phyloP scores from a whole-genome alignment of 2,329 filamentous ascomycete genomes.

The Alternaria novae-zelandiae region DNA sequence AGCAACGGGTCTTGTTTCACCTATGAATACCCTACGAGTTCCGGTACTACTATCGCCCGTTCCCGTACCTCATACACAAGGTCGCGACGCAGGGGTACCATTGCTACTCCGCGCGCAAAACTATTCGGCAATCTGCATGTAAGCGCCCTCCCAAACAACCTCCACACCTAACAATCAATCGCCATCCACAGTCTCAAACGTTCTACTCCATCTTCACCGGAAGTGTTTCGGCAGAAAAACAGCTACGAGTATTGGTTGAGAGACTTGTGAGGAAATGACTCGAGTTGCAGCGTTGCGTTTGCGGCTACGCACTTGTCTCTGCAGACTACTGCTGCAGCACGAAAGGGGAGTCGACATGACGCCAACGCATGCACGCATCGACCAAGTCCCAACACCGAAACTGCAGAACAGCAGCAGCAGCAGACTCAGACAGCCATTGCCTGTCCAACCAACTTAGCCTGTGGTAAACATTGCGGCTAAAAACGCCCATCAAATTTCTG shows the following conservation, averaged over 20 bases:
- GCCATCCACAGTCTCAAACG: neutral
- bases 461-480: slow-evolving; percentile 9
- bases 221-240: neutral
- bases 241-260: slow-evolving; percentile 6
- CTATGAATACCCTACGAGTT: slow-evolving; percentile 22
- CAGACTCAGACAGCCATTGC: slow-evolving; percentile 5
- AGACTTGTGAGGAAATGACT: slow-evolving; percentile 21
- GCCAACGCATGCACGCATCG: slow-evolving; percentile 37
- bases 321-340: slow-evolving; percentile 28
- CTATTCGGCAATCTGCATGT: slow-evolving; percentile 20
- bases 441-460: slow-evolving; percentile 33
- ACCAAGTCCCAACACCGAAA: slow-evolving; percentile 22
- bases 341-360: slow-evolving; percentile 37
- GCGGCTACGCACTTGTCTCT: slow-evolving; percentile 21
- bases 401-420: neutral
- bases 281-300: slow-evolving; percentile 20
- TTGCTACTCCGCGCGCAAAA: slow-evolving; percentile 6
- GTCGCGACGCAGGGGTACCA: slow-evolving; percentile 34
- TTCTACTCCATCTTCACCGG: slow-evolving; percentile 1
- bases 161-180: slow-evolving; percentile 3
- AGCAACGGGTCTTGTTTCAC: slow-evolving; percentile 41
- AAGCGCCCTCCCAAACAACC: slow-evolving; percentile 23
- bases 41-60: slow-evolving; percentile 27
- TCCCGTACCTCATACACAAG: slow-evolving; percentile 24
- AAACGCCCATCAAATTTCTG: neutral